Evolutionary conservation across 2,329 filamentous ascomycete species (phyloP), one percentile per base, ranked within the genome.

Genomic region (Aspergillus sp.): DNA sequence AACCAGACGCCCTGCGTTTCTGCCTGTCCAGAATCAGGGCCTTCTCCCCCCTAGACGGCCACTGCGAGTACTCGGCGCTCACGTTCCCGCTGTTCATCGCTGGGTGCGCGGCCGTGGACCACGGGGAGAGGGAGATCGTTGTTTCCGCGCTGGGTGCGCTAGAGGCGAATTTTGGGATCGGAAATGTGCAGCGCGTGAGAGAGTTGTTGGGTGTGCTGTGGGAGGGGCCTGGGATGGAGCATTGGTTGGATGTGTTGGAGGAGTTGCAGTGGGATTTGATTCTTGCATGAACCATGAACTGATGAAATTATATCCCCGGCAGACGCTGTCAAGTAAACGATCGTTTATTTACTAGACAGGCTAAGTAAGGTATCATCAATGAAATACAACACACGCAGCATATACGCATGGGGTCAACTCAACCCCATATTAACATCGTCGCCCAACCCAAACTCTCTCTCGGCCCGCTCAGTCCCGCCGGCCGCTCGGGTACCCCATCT

Each of bases 361-460:
- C n/a, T n/a, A 22, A 10, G 10, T 10, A 22, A 22, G 19, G 19
- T 22, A 22, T 22, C 19, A 22, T 22, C 19, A 10, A 5, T 5
- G 22, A 31, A 17, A 29, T 25, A 34, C 4, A 24, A 16, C 22
- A 16, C 10, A 27, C 25, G 25, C 20, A n/a, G 13, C 25, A 27
- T 17, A 32, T 5, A 14, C 20, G 6, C 12, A 17, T 17, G 12
- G 10, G 15, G n/a, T 66, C 55, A 89, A 57, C 89, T 85, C 44
- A 93, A 63, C 19, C 78, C 81, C 82, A 93, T 91, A 49, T 80
- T 71, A 15, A 82, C 77, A 51, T 93, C 86, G 53, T 94, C 86
- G 1, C 83, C 82, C 30, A 93, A 72, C 0, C 84, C 83, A 78
- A 86, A 86, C 44, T 64, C 78, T 44, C 44, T 62, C 53, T 55